Base-by-base conservation (phyloP, 805 yeast species). In the Scheffersomyces ergatensis region DNA sequence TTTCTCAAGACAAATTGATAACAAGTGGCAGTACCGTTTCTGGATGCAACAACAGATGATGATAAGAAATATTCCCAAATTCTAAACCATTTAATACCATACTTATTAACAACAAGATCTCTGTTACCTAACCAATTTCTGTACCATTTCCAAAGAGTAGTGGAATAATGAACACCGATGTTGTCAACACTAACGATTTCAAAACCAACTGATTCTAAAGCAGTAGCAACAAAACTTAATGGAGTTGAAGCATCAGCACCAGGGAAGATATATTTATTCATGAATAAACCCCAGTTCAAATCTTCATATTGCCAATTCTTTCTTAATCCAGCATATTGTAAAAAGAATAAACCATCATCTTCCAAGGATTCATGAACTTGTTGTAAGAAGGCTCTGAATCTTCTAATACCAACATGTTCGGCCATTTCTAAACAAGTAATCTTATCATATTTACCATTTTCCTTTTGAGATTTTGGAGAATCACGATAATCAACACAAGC, bases 211-310 rank as follows among this genome's bases (percentile, higher is more conserved):
- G 80, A 82, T 71, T 89, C 97, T 60, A 89, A 77, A 47, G 77
- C 71, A 47, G 84, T 77, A 45, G 82, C 73, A 48, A 88, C 92
- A 58, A 86, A 89, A 45, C 88, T 88, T 53, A 89, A 77, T 29
- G 97, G 97, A 42, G 97, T 89, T 5, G 95, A 87, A 36, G 96
- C 96, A 70, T 89, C 97, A 38, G 96, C 96, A 67, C 97, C 97
- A 33, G 97, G 96, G 88, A 89, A 89, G 61, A 89, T 84, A 68
- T 87, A 89, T 74, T 87, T 89, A 80, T 89, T 89, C 96, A 89
- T 89, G 68, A 89, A 89, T 62, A 89, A 74, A 55, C 97, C 97
- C 97, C 96, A 89, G 65, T 81, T 74, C 57, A 89, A 76, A 65
- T 89, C 97, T 71, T 89, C 96, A 67, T 87, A 89, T 71, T 89